phyloP scores from a whole-genome alignment of 2,329 filamentous ascomycete genomes.

The Chrysosporium keratinophilum region DNA sequence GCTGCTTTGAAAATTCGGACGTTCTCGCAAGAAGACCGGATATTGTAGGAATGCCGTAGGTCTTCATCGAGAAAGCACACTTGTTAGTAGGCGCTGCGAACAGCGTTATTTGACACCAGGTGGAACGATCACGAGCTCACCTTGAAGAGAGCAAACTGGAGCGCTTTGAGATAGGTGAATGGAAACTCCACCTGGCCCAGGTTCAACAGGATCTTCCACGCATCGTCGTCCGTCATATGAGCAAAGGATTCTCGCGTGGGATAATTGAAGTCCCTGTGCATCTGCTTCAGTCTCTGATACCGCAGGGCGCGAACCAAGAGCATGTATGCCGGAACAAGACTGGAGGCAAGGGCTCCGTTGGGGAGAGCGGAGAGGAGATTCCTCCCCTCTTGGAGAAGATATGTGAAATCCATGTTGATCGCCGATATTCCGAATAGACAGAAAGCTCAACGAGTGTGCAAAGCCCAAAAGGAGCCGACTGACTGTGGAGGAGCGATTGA shows the following conservation, averaged over 20 bases:
- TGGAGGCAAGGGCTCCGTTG: background rate
- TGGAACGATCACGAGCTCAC: constrained; percentile 24
- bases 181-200: constrained; percentile 48
- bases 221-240: constrained; percentile 47
- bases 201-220: constrained; percentile 40
- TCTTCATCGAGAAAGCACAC: constrained; percentile 25
- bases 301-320: constrained; percentile 29
- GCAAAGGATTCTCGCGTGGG: constrained; percentile 37
- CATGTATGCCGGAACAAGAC: constrained; percentile 22
- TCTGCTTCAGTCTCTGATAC: constrained; percentile 29
- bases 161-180: constrained; percentile 39
- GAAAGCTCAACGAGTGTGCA: no score
- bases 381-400: background rate
- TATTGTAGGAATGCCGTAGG: constrained; percentile 48
- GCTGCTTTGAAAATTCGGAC: constrained; percentile 32
- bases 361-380: background rate
- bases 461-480: no score
- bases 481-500: no score
- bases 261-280: constrained; percentile 37
- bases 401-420: background rate
- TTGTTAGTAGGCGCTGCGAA: constrained; percentile 5
- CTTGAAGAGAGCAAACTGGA: constrained; percentile 52
- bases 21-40: constrained; percentile 38
- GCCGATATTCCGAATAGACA: background rate
- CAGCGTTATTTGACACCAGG: no score